A percentile compares a stretch with the other conserved stretches of the same genome.
phyloP scores from a whole-genome alignment of 108 stramenopile species.

The Pseudonitzschia multistriata region DNA sequence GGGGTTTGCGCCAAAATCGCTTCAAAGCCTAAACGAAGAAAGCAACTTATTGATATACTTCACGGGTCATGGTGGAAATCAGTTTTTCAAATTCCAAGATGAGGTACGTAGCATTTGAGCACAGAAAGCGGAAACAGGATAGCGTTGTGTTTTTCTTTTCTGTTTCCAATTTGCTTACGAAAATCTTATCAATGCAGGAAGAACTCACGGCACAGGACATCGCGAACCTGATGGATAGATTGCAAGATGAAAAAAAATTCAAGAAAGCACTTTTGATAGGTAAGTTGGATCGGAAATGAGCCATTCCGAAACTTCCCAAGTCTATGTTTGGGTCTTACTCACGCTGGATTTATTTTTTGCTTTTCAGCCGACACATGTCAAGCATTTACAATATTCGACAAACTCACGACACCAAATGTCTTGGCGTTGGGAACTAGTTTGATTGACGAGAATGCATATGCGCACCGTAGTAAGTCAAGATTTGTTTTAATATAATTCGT shows the following conservation, averaged over 20 bases:
- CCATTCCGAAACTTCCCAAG: neutral
- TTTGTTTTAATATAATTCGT: neutral
- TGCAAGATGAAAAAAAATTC: slow-evolving; percentile 63
- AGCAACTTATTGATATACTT: slow-evolving; percentile 83
- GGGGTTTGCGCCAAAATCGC: slow-evolving; percentile 42
- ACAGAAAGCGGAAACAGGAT: neutral
- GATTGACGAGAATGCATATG: slow-evolving; percentile 75
- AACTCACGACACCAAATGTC: slow-evolving; percentile 64
- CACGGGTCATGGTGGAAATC: slow-evolving; percentile 97
- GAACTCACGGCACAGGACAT: slow-evolving; percentile 86
- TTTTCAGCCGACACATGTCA: slow-evolving; percentile 95
- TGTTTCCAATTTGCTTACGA: slow-evolving; percentile 63
- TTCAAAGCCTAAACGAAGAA: slow-evolving; percentile 31
- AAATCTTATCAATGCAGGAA: slow-evolving; percentile 79
- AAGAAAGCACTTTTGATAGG: slow-evolving; percentile 60
- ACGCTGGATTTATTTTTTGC: no score
- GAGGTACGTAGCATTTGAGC: neutral
- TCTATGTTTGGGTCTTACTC: neutral
- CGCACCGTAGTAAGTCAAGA: slow-evolving; percentile 57
- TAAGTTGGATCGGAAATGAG: neutral
- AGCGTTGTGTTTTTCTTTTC: slow-evolving; percentile 19
- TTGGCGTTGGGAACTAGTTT: slow-evolving; percentile 70
- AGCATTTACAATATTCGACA: slow-evolving; percentile 82
- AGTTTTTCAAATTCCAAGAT: slow-evolving; percentile 22
- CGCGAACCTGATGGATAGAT: slow-evolving; percentile 57